Evolutionary conservation across 768 basidiomycete genomes (phyloP).

Genomic region (Leccinum ochraceum): DNA sequence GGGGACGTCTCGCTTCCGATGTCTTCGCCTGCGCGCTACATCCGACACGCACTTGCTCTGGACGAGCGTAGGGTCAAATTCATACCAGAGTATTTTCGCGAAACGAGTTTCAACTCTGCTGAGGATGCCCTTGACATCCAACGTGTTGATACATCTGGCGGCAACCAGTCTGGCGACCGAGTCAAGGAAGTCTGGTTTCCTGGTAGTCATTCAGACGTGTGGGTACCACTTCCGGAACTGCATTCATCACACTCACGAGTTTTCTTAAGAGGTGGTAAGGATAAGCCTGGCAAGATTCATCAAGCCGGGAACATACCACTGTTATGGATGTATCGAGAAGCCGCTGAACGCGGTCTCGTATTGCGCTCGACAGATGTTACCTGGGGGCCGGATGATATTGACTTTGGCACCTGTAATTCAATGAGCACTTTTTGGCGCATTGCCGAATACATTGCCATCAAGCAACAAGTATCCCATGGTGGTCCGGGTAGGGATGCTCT

Average conservation of each 20-base stretch:
- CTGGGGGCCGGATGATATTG: conserved; percentile 18
- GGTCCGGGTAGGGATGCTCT: conserved; percentile 2
- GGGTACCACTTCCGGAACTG: background rate
- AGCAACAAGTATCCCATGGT: conserved; percentile 5
- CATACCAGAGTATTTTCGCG: conserved; percentile 8
- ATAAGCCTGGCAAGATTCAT: conserved; percentile 5
- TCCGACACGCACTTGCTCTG: background rate
- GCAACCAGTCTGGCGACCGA: conserved; percentile 28
- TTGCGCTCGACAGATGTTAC: conserved; percentile 20
- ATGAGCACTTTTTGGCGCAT: conserved; percentile 10
- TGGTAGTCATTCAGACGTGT: conserved; percentile 26
- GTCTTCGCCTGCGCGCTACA: conserved; percentile 42
- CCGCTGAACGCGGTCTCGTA: background rate
- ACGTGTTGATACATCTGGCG: background rate
- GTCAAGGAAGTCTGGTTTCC: background rate
- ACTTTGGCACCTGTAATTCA: conserved; percentile 15
- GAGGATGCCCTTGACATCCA: background rate
- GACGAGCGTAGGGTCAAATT: background rate
- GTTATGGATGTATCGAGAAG: background rate
- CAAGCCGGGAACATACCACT: background rate
- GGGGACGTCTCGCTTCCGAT: conserved; percentile 49
- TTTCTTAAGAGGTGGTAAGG: conserved; percentile 13
- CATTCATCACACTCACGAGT: background rate
- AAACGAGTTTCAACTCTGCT: conserved; percentile 17
- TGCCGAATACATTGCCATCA: conserved; percentile 15